Evolutionary conservation across 169 alveolate species (phyloP), one percentile per base, ranked within the genome.

Genomic region (Besnoitia besnoiti): DNA sequence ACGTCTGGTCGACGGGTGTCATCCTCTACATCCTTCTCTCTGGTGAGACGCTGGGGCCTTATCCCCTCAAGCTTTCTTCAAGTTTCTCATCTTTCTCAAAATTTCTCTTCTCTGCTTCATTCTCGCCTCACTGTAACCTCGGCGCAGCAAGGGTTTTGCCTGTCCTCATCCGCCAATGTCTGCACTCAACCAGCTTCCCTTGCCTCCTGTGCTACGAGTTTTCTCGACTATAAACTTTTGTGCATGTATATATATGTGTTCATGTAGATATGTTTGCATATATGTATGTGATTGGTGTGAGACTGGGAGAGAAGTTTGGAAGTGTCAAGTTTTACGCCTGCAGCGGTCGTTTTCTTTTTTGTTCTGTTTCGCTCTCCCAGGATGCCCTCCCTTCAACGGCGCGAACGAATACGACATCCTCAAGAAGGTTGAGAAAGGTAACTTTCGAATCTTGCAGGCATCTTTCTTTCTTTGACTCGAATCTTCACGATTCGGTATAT

Each of bases 361-460:
- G 3, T 4, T 42, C 46, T 73, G 27, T 73, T 55, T 92, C 89
- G 94, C 82, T 55, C 59, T 80, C 46, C 79, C 89, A 96, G 97
- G 98, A 7, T 96, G 96, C 93, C 99, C 99, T 10, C 99, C 99
- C 8, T 98, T 98, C 92, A 95, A 96, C 85, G 99, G 99, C 19
- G 94, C 95, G 46, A 95, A 96, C 79, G 98, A 97, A 61, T 95
- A 96, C 42, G 99, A 97, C 88, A 97, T 97, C 77, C 93, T 97
- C 90, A 96, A 97, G 87, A 96, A 96, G 85, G 99, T 97, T 3
- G 98, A 95, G 77, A 95, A 97, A 40, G 98, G 98, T 21, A 96
- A 97, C 91, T 92, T 90, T 30, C 10, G 93, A n/a, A n/a, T n/a
- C n/a, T n/a, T n/a, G n/a, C n/a, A n/a, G n/a, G n/a, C n/a, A n/a